phyloP scores from a whole-genome alignment of 768 basidiomycete species.

The Mycena vulgaris region DNA sequence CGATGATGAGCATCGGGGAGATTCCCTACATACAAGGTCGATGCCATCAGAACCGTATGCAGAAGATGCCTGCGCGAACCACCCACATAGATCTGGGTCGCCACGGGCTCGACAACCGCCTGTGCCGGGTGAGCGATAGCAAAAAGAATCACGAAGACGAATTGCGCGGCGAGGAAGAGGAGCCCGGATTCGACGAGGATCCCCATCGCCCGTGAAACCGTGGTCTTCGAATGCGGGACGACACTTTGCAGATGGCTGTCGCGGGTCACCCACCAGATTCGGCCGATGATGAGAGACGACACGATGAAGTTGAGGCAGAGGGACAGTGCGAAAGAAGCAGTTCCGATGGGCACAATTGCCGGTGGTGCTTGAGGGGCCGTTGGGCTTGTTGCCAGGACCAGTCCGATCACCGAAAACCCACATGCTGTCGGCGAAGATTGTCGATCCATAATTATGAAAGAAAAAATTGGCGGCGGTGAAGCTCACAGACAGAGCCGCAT shows the following conservation, averaged over 20 bases:
- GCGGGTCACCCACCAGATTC: slow-evolving; percentile 52
- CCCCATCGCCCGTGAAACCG: slow-evolving; percentile 45
- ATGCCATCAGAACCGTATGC: not conserved
- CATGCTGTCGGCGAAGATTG: too few species aligned
- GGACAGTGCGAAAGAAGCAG: slow-evolving; percentile 55
- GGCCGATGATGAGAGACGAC: slow-evolving; percentile 57
- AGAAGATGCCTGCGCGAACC: not conserved
- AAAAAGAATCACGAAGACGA: slow-evolving; percentile 58
- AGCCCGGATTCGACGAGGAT: slow-evolving; percentile 58
- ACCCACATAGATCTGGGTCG: slow-evolving; percentile 60
- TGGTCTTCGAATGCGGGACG: slow-evolving; percentile 14
- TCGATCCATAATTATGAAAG: too few species aligned
- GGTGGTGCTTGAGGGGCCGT: slow-evolving; percentile 52
- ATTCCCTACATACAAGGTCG: slow-evolving; percentile 27
- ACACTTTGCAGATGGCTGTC: slow-evolving; percentile 29
- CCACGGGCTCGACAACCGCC: slow-evolving; percentile 53
- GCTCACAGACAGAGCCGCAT: slow-evolving; percentile 52
- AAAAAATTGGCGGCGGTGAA: too few species aligned
- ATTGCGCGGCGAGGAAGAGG: slow-evolving; percentile 55
- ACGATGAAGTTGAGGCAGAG: slow-evolving; percentile 59
- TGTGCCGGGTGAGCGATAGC: slow-evolving; percentile 51
- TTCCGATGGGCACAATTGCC: slow-evolving; percentile 49
- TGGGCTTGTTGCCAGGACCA: slow-evolving; percentile 48
- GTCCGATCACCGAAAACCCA: slow-evolving; percentile 44
- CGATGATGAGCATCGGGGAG: slow-evolving; percentile 39